Evolutionary conservation across 2,329 filamentous ascomycete genomes (phyloP).

Genomic region (Colletotrichum truncatum): DNA sequence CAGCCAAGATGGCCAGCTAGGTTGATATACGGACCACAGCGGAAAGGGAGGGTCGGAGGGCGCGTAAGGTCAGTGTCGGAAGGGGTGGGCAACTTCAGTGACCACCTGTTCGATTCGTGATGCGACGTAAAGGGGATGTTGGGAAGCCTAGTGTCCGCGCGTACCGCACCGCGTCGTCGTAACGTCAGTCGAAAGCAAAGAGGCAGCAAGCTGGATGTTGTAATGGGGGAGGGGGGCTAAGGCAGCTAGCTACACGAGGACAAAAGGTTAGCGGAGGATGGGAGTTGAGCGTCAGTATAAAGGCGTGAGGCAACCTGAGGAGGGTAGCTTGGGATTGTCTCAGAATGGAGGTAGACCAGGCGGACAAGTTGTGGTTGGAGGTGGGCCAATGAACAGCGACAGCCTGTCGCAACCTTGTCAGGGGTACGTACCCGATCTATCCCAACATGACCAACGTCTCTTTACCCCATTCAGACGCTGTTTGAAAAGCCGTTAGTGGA

Average conservation of each 20-base stretch:
- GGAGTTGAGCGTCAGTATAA: background rate
- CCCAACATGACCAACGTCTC: background rate
- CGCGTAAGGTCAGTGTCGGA: background rate
- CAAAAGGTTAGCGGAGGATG: background rate
- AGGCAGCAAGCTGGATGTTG: background rate
- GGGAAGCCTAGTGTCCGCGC: constrained; percentile 26
- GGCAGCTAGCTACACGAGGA: constrained; percentile 11
- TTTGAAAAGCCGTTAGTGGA: background rate
- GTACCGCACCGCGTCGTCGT: constrained; percentile 26
- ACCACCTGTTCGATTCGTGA: constrained; percentile 22
- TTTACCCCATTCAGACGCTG: background rate
- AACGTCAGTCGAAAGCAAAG: constrained; percentile 4
- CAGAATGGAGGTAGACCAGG: constrained; percentile 9
- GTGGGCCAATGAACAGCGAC: constrained; percentile 11
- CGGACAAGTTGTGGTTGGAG: constrained; percentile 10
- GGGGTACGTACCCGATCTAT: background rate
- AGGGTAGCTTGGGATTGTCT: constrained; percentile 22
- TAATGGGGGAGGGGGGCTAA: constrained; percentile 1
- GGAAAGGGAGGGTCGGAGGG: background rate
- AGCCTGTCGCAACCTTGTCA: background rate
- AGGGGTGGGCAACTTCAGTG: constrained; percentile 1
- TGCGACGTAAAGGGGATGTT: background rate
- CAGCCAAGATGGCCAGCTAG: constrained; percentile 14
- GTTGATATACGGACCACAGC: constrained; percentile 7
- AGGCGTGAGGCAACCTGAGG: background rate